These are phyloP conservation scores for Cryphonectria radicalis DNA, from an alignment of 2,329 filamentous ascomycete species.

Conservation along the genomic window DNA sequence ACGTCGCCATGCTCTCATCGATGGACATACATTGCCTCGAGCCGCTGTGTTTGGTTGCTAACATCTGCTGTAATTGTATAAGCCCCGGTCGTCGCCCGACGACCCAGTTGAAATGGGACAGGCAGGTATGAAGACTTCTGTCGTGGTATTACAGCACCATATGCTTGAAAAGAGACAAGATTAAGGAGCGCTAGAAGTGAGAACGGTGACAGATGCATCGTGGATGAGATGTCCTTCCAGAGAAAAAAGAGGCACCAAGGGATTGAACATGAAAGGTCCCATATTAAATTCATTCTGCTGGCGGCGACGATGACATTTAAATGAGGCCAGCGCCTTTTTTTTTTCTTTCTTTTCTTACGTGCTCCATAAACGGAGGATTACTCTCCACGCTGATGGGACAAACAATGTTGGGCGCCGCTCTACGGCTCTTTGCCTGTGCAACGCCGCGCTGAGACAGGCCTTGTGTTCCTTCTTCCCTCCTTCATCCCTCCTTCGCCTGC, in stretches of 20 bases:
- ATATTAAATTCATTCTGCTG: neutral
- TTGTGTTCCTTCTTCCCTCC: neutral
- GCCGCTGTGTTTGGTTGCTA: neutral
- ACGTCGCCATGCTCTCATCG: neutral
- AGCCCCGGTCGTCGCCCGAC: neutral
- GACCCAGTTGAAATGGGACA: neutral
- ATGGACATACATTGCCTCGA: neutral
- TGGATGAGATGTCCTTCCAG: neutral
- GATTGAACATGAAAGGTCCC: neutral
- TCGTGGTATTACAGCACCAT: neutral
- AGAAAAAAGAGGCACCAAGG: neutral
- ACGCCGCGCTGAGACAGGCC: slow-evolving; percentile 3
- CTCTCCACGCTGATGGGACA: neutral
- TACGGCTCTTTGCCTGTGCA: neutral
- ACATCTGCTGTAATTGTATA: neutral
- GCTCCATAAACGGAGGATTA: neutral
- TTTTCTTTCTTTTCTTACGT: neutral
- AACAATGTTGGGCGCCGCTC: neutral
- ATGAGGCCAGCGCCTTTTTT: neutral
- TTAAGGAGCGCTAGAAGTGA: neutral
- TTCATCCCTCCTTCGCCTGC: slow-evolving; percentile 2
- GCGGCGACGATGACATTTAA: neutral
- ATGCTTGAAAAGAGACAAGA: neutral
- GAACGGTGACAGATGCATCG: neutral
- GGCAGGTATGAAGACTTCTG: neutral